Evolutionary conservation across 257 asterid species (phyloP), one percentile per base, ranked within the genome.

Genomic region (Penstemon davidsonii): DNA sequence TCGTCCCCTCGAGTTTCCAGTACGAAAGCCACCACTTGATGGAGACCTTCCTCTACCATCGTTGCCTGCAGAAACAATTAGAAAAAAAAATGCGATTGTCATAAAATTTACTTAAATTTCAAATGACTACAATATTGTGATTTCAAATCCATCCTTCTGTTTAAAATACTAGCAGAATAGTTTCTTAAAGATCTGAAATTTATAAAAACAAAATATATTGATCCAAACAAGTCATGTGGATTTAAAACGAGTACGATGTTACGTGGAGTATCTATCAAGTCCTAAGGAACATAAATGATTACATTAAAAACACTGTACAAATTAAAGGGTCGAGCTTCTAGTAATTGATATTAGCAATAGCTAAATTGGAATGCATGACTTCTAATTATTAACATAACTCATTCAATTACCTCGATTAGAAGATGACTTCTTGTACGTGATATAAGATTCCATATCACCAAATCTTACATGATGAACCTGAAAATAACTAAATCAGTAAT

Each of bases 381-480:
- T 10, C 12, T 7, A 12, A 62, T 44, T 3, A 33, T 40, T 7
- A 19, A 59, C 5, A 9, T 13, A 18, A 33, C 8, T 1, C n/a
- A 4, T 69, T 25, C 1, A 5, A 67, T 75, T 74, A 85, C 95
- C 82, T 62, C 71, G 65, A 19, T 62, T 25, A 53, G 41, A 33
- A 3, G 79, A 18, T 40, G 66, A n/a, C 64, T 67, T 83, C 78
- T 79, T 91, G 68, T 59, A 75, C 3, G 73, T 47, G 41, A 91
- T 78, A 54, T 80, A 83, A 6, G 91, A 79, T 15, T 63, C 71
- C 55, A 57, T 67, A 0, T 84, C 84, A 6, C 81, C 86, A 4
- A 86, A 75, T 38, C 70, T 76, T 55, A 86, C 70, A 19, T 60
- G 67, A 61, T 58, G 88, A 10, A 75, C 81, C 97, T 91, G 81